Evolutionary conservation across 179 eudicot genomes (phyloP).

Genomic region (Beta macrorhiza): DNA sequence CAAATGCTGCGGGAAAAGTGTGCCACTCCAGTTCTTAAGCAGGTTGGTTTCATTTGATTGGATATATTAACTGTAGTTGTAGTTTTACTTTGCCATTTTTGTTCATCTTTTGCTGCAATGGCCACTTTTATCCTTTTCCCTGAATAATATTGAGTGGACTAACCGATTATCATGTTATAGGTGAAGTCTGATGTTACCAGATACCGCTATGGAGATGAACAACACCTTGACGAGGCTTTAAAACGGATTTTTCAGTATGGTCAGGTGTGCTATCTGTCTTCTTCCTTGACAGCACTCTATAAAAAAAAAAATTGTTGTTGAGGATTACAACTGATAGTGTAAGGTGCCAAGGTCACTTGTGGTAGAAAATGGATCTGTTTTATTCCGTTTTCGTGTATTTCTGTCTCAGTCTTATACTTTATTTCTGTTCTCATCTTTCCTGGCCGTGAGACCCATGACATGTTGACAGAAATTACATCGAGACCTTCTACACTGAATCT

Average conservation of each 20-base stretch:
- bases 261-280: conserved; percentile 49
- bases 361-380: not conserved
- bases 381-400: not conserved
- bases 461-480: not conserved
- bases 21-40: conserved; percentile 78
- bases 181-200: conserved; percentile 87
- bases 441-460: not conserved
- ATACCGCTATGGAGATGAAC: conserved; percentile 97
- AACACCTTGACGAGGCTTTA: conserved; percentile 94
- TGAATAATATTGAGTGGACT: conserved; percentile 10
- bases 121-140: conserved; percentile 2
- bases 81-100: not conserved
- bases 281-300: conserved; percentile 2
- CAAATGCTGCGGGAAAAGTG: conserved; percentile 71
- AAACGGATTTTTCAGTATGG: conserved; percentile 92
- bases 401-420: not conserved
- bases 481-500: not conserved
- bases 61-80: not conserved
- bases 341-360: not conserved
- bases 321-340: not conserved
- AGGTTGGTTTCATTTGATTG: conserved; percentile 49
- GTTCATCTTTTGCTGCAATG: not conserved
- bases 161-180: conserved; percentile 36
- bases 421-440: not conserved
- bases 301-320: not conserved